Conservation (phyloP, 768 basidiomycete species). For the Hygrophoropsis aurantiaca region DNA sequence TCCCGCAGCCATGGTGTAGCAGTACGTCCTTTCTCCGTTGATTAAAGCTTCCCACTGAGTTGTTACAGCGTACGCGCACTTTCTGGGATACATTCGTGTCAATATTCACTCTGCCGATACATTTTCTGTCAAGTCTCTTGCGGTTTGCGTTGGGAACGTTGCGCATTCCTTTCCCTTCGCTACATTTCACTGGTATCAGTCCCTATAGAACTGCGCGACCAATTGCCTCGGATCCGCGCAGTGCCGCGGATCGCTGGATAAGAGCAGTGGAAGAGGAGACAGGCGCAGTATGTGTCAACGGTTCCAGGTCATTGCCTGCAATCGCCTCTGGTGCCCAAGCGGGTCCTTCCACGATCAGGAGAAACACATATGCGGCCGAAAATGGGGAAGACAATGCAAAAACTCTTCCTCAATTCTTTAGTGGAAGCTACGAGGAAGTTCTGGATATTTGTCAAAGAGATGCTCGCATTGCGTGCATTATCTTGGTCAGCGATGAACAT, state of each 20-base stretch:
- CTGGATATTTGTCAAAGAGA: slow-evolving; percentile 71
- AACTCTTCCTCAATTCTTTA: slow-evolving; percentile 76
- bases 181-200: slow-evolving; percentile 49
- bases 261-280: slow-evolving; percentile 83
- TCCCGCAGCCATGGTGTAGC: slow-evolving; percentile 13
- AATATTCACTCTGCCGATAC: slow-evolving; percentile 58
- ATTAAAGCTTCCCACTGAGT: slow-evolving; percentile 12
- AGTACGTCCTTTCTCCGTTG: slow-evolving; percentile 11
- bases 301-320: slow-evolving; percentile 33
- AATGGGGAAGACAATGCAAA: slow-evolving; percentile 37
- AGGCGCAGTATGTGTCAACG: slow-evolving; percentile 63
- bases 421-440: slow-evolving; percentile 81
- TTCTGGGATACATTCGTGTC: slow-evolving; percentile 41
- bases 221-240: slow-evolving; percentile 38
- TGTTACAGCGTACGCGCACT: slow-evolving; percentile 12
- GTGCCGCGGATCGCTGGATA: slow-evolving; percentile 74
- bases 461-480: slow-evolving; percentile 69
- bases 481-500: slow-evolving; percentile 88
- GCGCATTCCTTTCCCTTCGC: slow-evolving; percentile 64
- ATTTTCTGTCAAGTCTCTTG: slow-evolving; percentile 57
- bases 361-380: slow-evolving; percentile 25
- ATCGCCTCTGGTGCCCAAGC: slow-evolving; percentile 38
- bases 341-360: slow-evolving; percentile 45
- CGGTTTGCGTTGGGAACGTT: slow-evolving; percentile 67
- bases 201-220: slow-evolving; percentile 43